Conservation (phyloP, 2,329 filamentous ascomycete species). For the Cladophialophora bantiana region DNA sequence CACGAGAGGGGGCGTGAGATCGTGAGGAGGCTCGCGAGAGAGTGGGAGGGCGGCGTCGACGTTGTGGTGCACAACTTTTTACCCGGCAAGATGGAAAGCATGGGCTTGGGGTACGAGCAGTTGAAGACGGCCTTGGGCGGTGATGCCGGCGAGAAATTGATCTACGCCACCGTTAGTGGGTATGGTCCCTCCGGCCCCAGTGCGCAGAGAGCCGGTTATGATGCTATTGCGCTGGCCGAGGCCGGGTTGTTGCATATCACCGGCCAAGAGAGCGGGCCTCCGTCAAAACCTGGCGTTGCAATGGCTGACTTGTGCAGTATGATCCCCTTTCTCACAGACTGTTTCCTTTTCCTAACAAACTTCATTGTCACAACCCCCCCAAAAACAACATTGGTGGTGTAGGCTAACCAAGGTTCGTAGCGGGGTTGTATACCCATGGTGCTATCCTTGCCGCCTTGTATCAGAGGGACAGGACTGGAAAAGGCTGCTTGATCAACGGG, state of each 20-base stretch:
- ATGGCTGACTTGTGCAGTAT: slow-evolving; percentile 37
- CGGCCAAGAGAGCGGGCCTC: slow-evolving; percentile 28
- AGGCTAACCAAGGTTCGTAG: background rate
- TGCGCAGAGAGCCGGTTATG: slow-evolving; percentile 37
- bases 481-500: slow-evolving; percentile 35
- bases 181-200: slow-evolving; percentile 58
- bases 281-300: slow-evolving; percentile 37
- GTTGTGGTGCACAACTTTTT: slow-evolving; percentile 38
- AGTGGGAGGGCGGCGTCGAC: slow-evolving; percentile 23
- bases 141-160: slow-evolving; percentile 49
- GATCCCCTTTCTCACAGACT: background rate
- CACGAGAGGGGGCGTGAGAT: slow-evolving; percentile 21
- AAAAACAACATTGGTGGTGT: background rate
- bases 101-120: slow-evolving; percentile 52
- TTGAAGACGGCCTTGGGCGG: slow-evolving; percentile 41
- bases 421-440: slow-evolving; percentile 37
- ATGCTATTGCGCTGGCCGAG: slow-evolving; percentile 38
- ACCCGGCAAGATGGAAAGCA: slow-evolving; percentile 55
- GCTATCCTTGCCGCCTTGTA: slow-evolving; percentile 38
- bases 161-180: slow-evolving; percentile 61
- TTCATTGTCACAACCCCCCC: background rate
- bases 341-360: background rate
- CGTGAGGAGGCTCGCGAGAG: slow-evolving; percentile 24
- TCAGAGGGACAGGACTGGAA: slow-evolving; percentile 33
- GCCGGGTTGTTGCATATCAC: slow-evolving; percentile 39